These are phyloP conservation scores for Cetraspora pellucida DNA, from an alignment of 192 early-diverging fungal species.

Conservation along the genomic window DNA sequence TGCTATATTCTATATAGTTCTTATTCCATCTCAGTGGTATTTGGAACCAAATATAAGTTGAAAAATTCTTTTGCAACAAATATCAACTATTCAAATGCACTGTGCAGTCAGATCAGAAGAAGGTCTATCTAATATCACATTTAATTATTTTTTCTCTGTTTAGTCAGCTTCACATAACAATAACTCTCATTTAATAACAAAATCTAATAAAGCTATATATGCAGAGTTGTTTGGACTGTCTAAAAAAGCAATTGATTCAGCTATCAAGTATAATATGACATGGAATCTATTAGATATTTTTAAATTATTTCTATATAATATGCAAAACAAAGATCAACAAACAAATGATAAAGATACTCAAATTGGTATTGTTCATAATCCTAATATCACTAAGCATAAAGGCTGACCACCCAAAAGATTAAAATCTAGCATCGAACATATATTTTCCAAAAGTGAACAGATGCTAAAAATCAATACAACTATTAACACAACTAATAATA, in stretches of 20 bases:
- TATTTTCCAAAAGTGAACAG: too few relatives aligned
- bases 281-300: background rate
- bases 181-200: background rate
- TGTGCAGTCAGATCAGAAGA: background rate
- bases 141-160: background rate
- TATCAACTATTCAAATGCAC: background rate
- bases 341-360: too few relatives aligned
- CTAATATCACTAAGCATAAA: too few relatives aligned
- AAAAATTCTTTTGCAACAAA: background rate
- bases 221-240: background rate
- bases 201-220: background rate
- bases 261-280: background rate
- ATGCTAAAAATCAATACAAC: too few relatives aligned
- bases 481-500: too few relatives aligned
- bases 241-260: background rate
- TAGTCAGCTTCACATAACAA: background rate
- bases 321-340: too few relatives aligned
- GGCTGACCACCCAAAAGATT: too few relatives aligned
- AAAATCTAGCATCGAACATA: too few relatives aligned
- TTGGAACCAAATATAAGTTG: background rate
- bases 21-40: background rate
- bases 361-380: too few relatives aligned
- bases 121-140: background rate
- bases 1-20: too few relatives aligned
- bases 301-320: background rate